A percentile compares a stretch with the other conserved stretches of the same genome.
phyloP scores from a whole-genome alignment of 257 asterid species.

The Solanum pimpinellifolium region DNA sequence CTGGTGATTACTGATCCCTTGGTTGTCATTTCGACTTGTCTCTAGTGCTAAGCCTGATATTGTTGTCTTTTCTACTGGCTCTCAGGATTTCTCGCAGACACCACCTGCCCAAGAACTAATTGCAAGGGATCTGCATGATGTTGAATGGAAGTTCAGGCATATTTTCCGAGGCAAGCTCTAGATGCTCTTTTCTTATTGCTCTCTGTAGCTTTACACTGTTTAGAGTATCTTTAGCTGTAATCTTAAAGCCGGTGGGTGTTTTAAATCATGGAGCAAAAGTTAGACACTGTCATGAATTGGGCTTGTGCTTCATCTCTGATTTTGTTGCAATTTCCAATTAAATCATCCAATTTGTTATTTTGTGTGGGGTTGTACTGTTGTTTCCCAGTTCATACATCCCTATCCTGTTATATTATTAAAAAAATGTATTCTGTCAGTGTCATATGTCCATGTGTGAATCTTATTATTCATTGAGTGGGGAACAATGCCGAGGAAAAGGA shows the following conservation, averaged over 20 bases:
- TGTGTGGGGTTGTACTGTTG: not conserved
- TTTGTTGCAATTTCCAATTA: not conserved
- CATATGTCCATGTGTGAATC: not conserved
- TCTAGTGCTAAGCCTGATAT: not conserved
- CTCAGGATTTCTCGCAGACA: conserved; percentile 86
- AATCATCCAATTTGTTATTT: not conserved
- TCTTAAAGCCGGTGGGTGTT: not conserved
- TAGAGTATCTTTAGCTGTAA: not conserved
- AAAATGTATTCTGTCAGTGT: not conserved
- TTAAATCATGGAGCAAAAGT: not conserved
- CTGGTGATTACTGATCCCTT: conserved; percentile 37
- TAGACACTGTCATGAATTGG: not conserved
- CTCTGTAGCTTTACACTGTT: not conserved
- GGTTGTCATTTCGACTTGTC: not conserved
- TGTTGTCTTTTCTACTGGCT: not conserved
- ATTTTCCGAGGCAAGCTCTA: conserved; percentile 71
- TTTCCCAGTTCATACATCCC: not conserved
- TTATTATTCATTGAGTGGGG: not conserved
- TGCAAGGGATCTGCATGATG: conserved; percentile 94
- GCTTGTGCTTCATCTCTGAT: not conserved
- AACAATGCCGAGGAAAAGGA: not conserved
- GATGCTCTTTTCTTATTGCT: not conserved
- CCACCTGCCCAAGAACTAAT: conserved; percentile 97
- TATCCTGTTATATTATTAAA: not conserved
- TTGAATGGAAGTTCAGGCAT: conserved; percentile 96